These are phyloP conservation scores for Aspergillus conjunctus DNA, from an alignment of 495 filamentous ascomycete genomes.

Conservation along the genomic window DNA sequence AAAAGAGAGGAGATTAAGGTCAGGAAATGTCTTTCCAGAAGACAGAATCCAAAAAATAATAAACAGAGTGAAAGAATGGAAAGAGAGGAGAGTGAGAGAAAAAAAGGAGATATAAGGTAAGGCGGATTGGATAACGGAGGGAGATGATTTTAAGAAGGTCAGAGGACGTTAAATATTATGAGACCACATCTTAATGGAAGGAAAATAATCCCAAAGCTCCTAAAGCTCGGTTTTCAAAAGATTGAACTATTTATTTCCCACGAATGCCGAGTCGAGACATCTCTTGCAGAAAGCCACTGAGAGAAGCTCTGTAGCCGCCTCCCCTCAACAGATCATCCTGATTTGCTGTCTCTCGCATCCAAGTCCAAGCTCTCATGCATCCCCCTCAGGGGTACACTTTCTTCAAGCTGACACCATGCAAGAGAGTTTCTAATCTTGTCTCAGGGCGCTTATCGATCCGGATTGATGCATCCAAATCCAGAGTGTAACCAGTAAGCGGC, in stretches of 20 bases:
- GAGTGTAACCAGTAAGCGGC: constrained; percentile 1
- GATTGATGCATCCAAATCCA: constrained; percentile 1
- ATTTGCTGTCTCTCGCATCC: constrained; percentile 9
- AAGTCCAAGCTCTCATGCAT: constrained; percentile 2
- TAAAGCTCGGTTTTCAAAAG: constrained; percentile 7
- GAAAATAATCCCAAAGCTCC: not conserved
- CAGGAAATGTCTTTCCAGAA: constrained; percentile 24
- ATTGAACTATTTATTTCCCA: constrained; percentile 13
- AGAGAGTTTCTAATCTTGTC: constrained; percentile 18
- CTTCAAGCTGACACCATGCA: constrained; percentile 14
- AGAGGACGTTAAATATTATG: constrained; percentile 6
- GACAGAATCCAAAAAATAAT: constrained; percentile 7
- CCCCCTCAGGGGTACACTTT: constrained; percentile 4
- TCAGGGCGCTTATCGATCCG: constrained; percentile 18
- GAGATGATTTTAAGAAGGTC: not conserved
- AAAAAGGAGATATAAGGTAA: constrained; percentile 1
- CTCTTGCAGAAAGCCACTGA: constrained; percentile 16
- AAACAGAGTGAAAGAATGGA: constrained; percentile 12
- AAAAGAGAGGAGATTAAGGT: constrained; percentile 1
- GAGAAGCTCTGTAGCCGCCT: constrained; percentile 19
- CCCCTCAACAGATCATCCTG: not conserved
- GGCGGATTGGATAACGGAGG: not conserved
- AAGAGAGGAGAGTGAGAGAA: constrained; percentile 7
- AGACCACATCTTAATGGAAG: not conserved
- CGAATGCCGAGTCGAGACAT: constrained; percentile 7